Percentiles rank a stretch among this genome's conserved stretches.
Evolutionary conservation across 2,329 filamentous ascomycete genomes (phyloP).

Genomic region (Calonectria honghensis): DNA sequence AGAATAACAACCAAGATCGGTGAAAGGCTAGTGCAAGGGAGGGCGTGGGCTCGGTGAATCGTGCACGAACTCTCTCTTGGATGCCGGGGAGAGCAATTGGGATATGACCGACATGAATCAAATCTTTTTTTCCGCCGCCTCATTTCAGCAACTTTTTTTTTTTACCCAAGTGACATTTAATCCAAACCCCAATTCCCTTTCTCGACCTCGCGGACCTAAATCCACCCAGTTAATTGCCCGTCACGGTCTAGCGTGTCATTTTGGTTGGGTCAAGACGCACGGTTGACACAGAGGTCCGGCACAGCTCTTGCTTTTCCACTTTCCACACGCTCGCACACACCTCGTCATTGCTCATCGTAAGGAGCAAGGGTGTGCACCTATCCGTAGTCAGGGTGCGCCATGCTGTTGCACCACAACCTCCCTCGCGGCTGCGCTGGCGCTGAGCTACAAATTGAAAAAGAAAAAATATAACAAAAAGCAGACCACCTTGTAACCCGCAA

Average conservation of each 20-base stretch:
- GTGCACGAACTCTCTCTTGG: constrained; percentile 12
- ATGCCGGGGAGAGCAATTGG: constrained; percentile 16
- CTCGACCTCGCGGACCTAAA: constrained; percentile 25
- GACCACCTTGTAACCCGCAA: constrained; percentile 27
- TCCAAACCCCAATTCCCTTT: constrained; percentile 18
- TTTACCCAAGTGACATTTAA: neutral
- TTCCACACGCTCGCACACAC: constrained; percentile 2
- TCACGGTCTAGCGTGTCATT: constrained; percentile 36
- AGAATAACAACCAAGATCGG: constrained; percentile 1
- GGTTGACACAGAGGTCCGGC: constrained; percentile 3
- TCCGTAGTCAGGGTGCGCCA: neutral
- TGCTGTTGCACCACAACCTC: constrained; percentile 18
- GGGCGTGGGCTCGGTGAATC: constrained; percentile 27
- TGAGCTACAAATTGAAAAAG: constrained; percentile 6
- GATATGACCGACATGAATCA: constrained; percentile 31
- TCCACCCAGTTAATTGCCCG: constrained; percentile 33
- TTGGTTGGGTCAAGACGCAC: constrained; percentile 39
- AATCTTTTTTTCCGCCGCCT: constrained; percentile 26
- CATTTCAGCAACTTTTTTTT: constrained; percentile 29
- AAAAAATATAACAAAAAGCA: constrained; percentile 29
- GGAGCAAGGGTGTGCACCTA: constrained; percentile 7
- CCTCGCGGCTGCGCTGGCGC: constrained; percentile 29
- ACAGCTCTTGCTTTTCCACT: constrained; percentile 9
- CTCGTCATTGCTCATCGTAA: constrained; percentile 19
- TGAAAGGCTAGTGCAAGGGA: constrained; percentile 11